Percentiles rank a stretch among this genome's conserved stretches.
phyloP scores from a whole-genome alignment of 305 asterid genomes.

The Solanum hybrid region DNA sequence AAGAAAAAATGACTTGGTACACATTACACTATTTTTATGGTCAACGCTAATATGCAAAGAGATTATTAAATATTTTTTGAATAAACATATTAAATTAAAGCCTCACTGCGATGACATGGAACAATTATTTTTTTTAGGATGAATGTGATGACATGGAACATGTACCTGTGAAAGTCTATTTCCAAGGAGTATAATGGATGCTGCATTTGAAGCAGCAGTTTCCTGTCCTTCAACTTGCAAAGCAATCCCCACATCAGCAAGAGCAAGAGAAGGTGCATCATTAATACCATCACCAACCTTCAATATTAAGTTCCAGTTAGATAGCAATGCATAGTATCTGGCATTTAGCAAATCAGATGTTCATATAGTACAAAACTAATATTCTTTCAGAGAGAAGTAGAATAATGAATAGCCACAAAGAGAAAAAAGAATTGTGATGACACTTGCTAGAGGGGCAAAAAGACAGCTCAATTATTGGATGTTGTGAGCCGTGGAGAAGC shows the following conservation, averaged over 20 bases:
- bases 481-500: background rate
- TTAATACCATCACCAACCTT: constrained; percentile 99
- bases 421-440: background rate
- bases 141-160: background rate
- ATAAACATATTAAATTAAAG: background rate
- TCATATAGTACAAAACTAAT: background rate
- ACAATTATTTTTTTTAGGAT: background rate
- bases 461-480: background rate
- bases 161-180: constrained; percentile 80
- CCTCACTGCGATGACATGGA: background rate
- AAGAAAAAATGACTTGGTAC: background rate
- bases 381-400: background rate
- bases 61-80: background rate
- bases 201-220: constrained; percentile 97
- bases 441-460: background rate
- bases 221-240: constrained; percentile 92
- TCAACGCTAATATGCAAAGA: background rate
- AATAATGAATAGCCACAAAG: background rate
- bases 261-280: constrained; percentile 97
- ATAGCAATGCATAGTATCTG: background rate
- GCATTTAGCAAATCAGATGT: background rate
- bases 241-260: constrained; percentile 96
- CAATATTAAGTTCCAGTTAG: background rate
- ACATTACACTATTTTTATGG: background rate
- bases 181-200: constrained; percentile 89